phyloP scores from a whole-genome alignment of 108 stramenopile species.

The Skeletonema grethae region DNA sequence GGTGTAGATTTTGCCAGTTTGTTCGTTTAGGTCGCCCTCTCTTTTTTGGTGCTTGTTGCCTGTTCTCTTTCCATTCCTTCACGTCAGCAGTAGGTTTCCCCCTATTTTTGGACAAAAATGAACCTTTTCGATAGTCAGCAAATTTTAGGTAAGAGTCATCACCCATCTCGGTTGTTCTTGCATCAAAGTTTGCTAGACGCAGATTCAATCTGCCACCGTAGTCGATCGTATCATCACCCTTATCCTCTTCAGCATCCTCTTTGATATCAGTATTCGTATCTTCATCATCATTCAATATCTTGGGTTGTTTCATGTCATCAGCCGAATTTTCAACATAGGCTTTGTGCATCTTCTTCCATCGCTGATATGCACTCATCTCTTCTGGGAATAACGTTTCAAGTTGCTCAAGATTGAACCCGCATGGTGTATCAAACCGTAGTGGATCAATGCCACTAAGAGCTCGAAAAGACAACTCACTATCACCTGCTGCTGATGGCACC shows the following conservation, averaged over 20 bases:
- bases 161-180: slow-evolving; percentile 72
- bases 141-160: slow-evolving; percentile 69
- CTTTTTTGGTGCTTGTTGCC: slow-evolving; percentile 15
- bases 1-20: slow-evolving; percentile 61
- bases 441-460: slow-evolving; percentile 52
- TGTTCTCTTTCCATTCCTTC: slow-evolving; percentile 51
- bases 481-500: slow-evolving; percentile 10
- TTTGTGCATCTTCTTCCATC: slow-evolving; percentile 82
- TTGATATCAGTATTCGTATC: background rate
- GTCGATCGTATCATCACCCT: slow-evolving; percentile 11
- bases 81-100: slow-evolving; percentile 17
- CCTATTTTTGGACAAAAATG: slow-evolving; percentile 55
- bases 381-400: slow-evolving; percentile 72
- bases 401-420: slow-evolving; percentile 73
- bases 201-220: slow-evolving; percentile 43
- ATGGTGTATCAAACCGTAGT: slow-evolving; percentile 44
- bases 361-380: slow-evolving; percentile 76
- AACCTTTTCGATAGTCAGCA: slow-evolving; percentile 68
- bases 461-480: slow-evolving; percentile 60
- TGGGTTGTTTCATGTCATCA: slow-evolving; percentile 7
- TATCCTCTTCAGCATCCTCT: slow-evolving; percentile 20
- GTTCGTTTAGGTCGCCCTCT: slow-evolving; percentile 46
- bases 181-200: slow-evolving; percentile 76
- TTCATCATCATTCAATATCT: background rate
- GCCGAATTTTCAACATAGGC: slow-evolving; percentile 43